These are phyloP conservation scores for Anisodus tanguticus DNA, from an alignment of 257 asterid species.

Conservation along the genomic window DNA sequence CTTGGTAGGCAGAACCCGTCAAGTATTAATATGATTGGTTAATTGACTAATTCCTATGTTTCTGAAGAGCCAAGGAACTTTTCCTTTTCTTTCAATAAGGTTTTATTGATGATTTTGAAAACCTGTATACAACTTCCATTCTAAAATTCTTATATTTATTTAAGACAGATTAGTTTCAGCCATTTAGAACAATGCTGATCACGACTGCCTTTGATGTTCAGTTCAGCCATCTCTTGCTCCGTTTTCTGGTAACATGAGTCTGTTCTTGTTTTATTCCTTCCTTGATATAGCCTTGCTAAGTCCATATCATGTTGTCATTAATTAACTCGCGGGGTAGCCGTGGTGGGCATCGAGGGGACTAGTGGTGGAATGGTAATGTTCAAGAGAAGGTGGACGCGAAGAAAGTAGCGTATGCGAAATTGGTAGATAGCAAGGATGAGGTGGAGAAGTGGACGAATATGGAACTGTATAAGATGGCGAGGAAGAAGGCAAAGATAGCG, in stretches of 20 bases:
- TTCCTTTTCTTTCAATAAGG: not conserved
- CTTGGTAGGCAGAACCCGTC: not conserved
- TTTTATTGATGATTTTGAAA: not conserved
- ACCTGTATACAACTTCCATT: slow-evolving; percentile 8
- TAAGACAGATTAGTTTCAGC: not conserved
- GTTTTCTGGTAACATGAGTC: not conserved
- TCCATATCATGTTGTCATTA: slow-evolving; percentile 2
- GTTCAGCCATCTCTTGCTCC: not conserved
- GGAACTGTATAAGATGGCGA: too few relatives aligned
- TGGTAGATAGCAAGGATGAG: too few relatives aligned
- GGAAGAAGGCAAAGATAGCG: too few relatives aligned
- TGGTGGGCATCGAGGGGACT: too few relatives aligned
- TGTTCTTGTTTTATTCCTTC: slow-evolving; percentile 10
- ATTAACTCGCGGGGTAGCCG: not conserved
- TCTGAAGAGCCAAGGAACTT: not conserved
- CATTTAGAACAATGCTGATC: not conserved
- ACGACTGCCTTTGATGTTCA: slow-evolving; percentile 7
- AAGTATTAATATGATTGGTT: not conserved
- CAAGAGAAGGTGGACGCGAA: too few relatives aligned
- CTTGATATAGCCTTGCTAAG: slow-evolving; percentile 10
- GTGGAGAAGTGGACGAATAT: too few relatives aligned
- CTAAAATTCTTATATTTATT: slow-evolving; percentile 4
- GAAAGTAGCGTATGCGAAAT: too few relatives aligned
- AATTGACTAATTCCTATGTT: slow-evolving; percentile 13
- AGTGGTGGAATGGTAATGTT: too few relatives aligned